Conservation (phyloP, 305 asterid genomes). For the Rubia tinctorum region DNA sequence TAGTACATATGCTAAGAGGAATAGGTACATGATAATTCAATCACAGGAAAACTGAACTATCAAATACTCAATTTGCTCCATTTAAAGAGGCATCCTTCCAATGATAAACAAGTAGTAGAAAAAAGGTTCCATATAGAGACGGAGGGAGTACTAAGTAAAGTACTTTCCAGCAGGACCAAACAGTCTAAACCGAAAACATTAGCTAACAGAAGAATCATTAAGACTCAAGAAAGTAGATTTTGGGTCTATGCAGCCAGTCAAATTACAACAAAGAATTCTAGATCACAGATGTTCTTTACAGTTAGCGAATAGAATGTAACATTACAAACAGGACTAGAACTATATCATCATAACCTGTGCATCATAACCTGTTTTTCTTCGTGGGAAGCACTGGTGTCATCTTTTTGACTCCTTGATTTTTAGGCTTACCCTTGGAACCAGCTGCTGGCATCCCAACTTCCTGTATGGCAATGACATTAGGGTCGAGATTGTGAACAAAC, state of each 20-base stretch:
- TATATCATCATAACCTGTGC: no score
- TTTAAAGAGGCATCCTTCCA: no score
- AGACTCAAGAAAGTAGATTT: not conserved
- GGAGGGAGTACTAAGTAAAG: no score
- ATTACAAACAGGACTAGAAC: not conserved
- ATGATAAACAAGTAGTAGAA: no score
- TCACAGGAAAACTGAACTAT: no score
- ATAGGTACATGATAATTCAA: no score
- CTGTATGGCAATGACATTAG: conserved; percentile 93
- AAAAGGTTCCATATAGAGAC: not conserved
- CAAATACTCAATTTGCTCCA: no score
- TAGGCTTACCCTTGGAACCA: conserved; percentile 75
- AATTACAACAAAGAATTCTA: not conserved
- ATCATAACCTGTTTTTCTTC: conserved; percentile 97
- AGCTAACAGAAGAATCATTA: not conserved
- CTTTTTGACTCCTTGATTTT: conserved; percentile 77
- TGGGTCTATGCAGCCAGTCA: not conserved
- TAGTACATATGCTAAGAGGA: no score
- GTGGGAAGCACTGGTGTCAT: conserved; percentile 79
- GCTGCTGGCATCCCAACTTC: conserved; percentile 98
- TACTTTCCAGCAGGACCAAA: not conserved
- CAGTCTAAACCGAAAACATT: not conserved
- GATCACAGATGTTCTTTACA: not conserved
- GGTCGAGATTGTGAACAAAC: conserved; percentile 62
- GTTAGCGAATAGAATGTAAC: not conserved